A percentile compares a stretch with the other conserved stretches of the same genome.
phyloP scores from a whole-genome alignment of 164 flowering plant species.

The Amborella trichopoda region DNA sequence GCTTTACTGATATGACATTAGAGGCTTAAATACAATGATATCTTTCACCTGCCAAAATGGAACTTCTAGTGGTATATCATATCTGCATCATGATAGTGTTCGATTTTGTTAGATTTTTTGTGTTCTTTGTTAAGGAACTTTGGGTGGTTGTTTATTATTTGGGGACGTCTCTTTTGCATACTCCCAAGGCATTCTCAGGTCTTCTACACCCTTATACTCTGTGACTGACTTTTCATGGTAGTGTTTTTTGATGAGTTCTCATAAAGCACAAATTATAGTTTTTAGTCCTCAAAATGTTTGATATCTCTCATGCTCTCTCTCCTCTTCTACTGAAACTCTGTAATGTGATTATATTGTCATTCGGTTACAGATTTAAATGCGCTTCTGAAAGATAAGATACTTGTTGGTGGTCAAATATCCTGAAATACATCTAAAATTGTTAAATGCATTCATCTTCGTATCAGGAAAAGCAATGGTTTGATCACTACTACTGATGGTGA shows the following conservation, averaged over 20 bases:
- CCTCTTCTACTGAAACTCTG: no score
- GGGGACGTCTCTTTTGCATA: neutral
- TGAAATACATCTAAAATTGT: neutral
- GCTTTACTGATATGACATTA: neutral
- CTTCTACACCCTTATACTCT: no score
- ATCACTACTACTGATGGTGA: neutral
- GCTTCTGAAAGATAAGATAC: neutral
- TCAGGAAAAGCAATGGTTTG: neutral
- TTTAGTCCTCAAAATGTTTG: no score
- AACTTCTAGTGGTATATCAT: neutral
- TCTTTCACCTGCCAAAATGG: neutral
- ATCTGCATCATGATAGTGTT: neutral
- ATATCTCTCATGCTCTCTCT: no score
- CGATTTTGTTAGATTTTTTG: neutral
- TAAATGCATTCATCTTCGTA: no score
- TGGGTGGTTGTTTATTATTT: neutral
- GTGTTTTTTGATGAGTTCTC: no score
- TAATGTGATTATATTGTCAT: neutral
- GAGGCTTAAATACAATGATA: neutral
- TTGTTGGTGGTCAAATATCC: neutral
- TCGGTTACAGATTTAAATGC: neutral
- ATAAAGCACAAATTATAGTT: no score
- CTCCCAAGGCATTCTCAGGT: no score
- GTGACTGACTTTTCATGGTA: no score
- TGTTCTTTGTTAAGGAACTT: neutral